Conservation (phyloP, 2,329 filamentous ascomycete genomes). For the Colletotrichum kahawae region DNA sequence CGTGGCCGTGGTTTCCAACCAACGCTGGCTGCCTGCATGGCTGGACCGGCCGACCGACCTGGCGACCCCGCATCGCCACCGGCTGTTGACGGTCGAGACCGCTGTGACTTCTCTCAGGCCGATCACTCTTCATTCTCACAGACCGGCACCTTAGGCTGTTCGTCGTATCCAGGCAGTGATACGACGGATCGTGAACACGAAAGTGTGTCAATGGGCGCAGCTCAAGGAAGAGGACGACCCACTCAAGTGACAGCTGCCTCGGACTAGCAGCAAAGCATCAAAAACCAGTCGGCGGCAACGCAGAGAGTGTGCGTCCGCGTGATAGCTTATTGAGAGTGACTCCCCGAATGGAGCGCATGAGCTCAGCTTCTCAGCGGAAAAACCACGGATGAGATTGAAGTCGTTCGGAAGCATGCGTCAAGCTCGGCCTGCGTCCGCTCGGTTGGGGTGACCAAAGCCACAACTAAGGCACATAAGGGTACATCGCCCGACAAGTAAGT, state of each 20-base stretch:
- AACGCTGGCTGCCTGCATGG: not conserved
- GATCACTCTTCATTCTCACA: not conserved
- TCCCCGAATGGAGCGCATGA: not conserved
- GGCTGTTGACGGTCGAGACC: not conserved
- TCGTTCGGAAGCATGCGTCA: not conserved
- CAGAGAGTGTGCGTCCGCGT: not conserved
- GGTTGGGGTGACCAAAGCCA: not conserved
- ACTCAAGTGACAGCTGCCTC: not conserved
- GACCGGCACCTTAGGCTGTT: not conserved
- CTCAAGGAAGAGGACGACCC: not conserved
- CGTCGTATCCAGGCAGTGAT: not conserved
- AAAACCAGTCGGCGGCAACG: not conserved
- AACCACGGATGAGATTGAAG: not conserved
- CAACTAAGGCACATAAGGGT: not conserved
- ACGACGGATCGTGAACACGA: not conserved
- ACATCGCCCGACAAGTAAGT: not conserved
- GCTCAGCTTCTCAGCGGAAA: not conserved
- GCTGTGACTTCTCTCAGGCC: not conserved
- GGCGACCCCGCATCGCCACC: not conserved
- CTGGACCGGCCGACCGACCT: not conserved
- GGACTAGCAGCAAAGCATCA: not conserved
- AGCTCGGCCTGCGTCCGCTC: not conserved
- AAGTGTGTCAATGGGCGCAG: not conserved
- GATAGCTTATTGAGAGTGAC: not conserved
- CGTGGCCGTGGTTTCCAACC: not conserved